Percentiles rank a stretch among this genome's conserved stretches.
Evolutionary conservation across 2,329 filamentous ascomycete species (phyloP).

Genomic region (Talaromyces funiculosus): DNA sequence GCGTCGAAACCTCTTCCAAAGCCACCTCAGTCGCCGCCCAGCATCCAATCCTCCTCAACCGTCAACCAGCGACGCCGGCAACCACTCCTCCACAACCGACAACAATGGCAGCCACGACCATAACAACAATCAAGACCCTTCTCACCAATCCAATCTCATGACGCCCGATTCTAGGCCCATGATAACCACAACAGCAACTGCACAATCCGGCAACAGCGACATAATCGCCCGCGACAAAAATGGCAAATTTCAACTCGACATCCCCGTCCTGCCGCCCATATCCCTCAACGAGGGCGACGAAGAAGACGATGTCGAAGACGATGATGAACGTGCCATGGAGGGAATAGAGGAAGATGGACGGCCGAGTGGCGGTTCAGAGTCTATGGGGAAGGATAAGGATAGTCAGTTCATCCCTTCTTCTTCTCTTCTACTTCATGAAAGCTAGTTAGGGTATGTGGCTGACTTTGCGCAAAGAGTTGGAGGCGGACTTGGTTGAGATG

Average conservation of each 20-base stretch:
- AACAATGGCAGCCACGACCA: background rate
- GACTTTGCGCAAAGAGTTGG: conserved; percentile 35
- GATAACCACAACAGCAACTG: background rate
- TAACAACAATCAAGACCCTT: background rate
- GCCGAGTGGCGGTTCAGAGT: conserved; percentile 43
- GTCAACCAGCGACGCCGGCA: background rate
- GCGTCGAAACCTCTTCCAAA: conserved; percentile 13
- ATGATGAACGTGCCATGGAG: conserved; percentile 31
- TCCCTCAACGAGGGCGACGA: conserved; percentile 35
- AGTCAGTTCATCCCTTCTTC: conserved; percentile 26
- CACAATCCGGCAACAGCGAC: conserved; percentile 33
- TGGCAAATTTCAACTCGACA: conserved; percentile 44
- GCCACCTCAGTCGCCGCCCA: conserved; percentile 12
- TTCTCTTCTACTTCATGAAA: background rate
- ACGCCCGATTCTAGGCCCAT: background rate
- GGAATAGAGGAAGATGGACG: conserved; percentile 46
- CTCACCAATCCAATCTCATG: background rate
- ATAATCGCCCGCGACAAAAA: conserved; percentile 47
- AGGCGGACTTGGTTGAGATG: conserved; percentile 41
- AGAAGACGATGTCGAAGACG: conserved; percentile 31
- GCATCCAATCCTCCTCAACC: background rate
- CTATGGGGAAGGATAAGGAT: conserved; percentile 34
- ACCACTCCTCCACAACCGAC: background rate
- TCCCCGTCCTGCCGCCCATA: conserved; percentile 37
- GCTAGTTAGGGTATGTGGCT: background rate